phyloP scores from a whole-genome alignment of 345 rosid species.

The Bretschneidera sinensis region DNA sequence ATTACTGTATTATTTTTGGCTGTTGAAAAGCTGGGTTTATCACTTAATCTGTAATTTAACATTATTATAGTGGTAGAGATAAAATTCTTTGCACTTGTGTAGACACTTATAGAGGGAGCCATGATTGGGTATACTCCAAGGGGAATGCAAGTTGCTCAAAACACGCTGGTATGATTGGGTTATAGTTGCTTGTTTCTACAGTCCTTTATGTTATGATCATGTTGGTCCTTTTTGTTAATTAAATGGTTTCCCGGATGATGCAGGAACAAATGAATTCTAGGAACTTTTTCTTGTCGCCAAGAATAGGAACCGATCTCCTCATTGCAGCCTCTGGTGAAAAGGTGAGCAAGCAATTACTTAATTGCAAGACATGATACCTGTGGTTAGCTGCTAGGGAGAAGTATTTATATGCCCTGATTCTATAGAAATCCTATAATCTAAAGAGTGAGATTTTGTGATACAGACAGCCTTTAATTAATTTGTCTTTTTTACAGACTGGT shows the following conservation, averaged over 20 bases:
- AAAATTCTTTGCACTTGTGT: conserved; percentile 12
- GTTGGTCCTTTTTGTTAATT: conserved; percentile 3
- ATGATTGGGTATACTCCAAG: conserved; percentile 72
- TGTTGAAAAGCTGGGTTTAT: too few species aligned
- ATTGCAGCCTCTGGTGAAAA: conserved; percentile 80
- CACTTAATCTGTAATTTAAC: not conserved
- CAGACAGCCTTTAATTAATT: not conserved
- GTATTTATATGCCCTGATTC: not conserved
- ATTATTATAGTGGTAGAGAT: too few species aligned
- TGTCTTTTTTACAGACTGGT: conserved; percentile 46
- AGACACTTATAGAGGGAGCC: conserved; percentile 87
- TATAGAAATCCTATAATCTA: not conserved
- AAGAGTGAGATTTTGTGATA: conserved; percentile 1
- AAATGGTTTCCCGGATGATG: conserved; percentile 17
- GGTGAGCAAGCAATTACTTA: conserved; percentile 33
- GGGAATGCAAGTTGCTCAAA: conserved; percentile 94
- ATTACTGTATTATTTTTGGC: too few species aligned
- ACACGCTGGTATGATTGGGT: conserved; percentile 52
- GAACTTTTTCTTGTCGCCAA: conserved; percentile 49
- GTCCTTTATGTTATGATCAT: not conserved
- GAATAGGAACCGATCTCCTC: conserved; percentile 71
- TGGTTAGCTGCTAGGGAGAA: not conserved
- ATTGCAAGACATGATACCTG: not conserved
- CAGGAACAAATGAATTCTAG: conserved; percentile 63
- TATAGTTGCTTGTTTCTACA: not conserved